Evolutionary conservation across 768 basidiomycete genomes (phyloP).

Genomic region (Exidia glandulosa): DNA sequence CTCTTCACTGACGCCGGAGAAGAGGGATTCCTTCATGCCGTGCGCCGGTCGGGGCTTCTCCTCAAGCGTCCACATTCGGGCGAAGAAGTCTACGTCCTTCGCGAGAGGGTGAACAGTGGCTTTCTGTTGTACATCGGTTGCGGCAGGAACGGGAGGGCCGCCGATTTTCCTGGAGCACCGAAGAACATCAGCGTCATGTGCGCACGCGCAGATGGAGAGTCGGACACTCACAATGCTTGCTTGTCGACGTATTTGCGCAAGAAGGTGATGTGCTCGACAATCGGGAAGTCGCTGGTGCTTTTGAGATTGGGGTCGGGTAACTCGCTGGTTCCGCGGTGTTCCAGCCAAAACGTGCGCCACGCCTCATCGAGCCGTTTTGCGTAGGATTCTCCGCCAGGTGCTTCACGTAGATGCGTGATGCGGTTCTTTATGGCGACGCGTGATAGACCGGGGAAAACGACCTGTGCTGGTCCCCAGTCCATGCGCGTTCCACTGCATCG

Average conservation of each 20-base stretch:
- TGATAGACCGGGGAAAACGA: constrained; percentile 71
- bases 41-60: constrained; percentile 26
- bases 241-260: constrained; percentile 77
- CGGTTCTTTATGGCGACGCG: constrained; percentile 63
- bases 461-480: constrained; percentile 62
- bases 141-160: constrained; percentile 11
- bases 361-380: constrained; percentile 66
- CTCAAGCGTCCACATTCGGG: constrained; percentile 34
- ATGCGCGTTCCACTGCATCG: constrained; percentile 52
- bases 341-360: constrained; percentile 71
- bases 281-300: constrained; percentile 63
- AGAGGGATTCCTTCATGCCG: constrained; percentile 61
- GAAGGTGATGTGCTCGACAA: constrained; percentile 73
- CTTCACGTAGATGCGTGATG: constrained; percentile 46
- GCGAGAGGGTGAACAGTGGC: not conserved
- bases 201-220: not conserved
- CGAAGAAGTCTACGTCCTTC: constrained; percentile 4
- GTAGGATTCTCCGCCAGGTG: constrained; percentile 61
- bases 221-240: constrained; percentile 61
- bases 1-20: constrained; percentile 62
- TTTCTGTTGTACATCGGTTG: not conserved
- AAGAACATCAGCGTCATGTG: not conserved
- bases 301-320: constrained; percentile 62
- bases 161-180: constrained; percentile 55
- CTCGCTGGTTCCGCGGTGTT: constrained; percentile 51